Conservation (phyloP, 345 rosid genomes). For the Turnera subulata region DNA sequence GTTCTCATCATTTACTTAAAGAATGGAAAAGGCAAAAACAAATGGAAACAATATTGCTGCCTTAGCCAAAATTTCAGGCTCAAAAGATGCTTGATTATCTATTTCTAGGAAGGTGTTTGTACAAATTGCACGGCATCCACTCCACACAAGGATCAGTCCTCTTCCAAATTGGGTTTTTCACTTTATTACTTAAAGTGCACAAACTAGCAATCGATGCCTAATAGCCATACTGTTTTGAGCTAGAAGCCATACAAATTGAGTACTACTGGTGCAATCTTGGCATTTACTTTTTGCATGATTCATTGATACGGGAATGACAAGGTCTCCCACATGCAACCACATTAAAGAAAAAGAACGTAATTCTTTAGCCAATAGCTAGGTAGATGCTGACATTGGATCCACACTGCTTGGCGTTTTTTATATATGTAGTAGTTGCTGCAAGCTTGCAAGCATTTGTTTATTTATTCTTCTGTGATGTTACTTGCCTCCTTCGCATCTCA, state of each 20-base stretch:
- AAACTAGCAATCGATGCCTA: too few relatives aligned
- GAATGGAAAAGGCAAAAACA: too few relatives aligned
- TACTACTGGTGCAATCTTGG: not conserved
- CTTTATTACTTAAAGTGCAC: too few relatives aligned
- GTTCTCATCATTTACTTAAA: too few relatives aligned
- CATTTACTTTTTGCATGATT: not conserved
- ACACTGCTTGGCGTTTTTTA: constrained; percentile 13
- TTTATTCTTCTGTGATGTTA: not conserved
- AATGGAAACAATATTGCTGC: too few relatives aligned
- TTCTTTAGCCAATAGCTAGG: not conserved
- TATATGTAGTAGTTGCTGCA: constrained; percentile 40
- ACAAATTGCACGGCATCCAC: too few relatives aligned
- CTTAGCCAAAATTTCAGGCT: too few relatives aligned
- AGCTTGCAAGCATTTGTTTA: constrained; percentile 40
- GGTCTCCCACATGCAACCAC: constrained; percentile 11
- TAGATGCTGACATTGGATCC: constrained; percentile 23
- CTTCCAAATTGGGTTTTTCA: too few relatives aligned
- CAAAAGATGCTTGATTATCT: too few relatives aligned
- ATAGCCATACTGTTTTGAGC: not conserved
- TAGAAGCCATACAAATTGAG: not conserved
- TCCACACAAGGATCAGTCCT: too few relatives aligned
- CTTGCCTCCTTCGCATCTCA: not conserved
- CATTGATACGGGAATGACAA: not conserved
- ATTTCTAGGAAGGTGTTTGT: too few relatives aligned
- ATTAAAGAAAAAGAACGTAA: not conserved